A percentile compares a stretch with the other conserved stretches of the same genome.
Evolutionary conservation across 208 protist genomes (phyloP).

Genomic region (Balamuthia mandrillaris): DNA sequence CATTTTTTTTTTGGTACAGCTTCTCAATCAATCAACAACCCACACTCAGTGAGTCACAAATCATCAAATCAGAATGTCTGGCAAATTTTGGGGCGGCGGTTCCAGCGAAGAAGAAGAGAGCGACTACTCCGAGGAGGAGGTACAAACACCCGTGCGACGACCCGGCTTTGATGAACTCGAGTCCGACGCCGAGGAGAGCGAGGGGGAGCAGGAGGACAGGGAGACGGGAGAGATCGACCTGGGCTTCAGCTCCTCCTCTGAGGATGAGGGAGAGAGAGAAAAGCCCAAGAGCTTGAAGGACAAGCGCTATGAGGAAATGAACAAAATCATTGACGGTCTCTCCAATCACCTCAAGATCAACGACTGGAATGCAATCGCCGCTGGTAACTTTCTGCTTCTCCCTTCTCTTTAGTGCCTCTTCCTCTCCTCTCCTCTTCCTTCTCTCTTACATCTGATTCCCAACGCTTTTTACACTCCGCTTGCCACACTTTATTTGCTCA

Average conservation of each 20-base stretch:
- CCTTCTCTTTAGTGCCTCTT: not conserved
- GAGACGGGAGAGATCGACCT: slow-evolving; percentile 10
- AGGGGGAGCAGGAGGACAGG: not conserved
- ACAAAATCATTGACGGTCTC: slow-evolving; percentile 24
- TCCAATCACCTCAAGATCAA: not conserved
- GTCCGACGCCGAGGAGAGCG: not conserved
- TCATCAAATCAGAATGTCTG: too few species aligned
- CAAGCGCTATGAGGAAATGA: slow-evolving; percentile 32
- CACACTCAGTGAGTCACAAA: too few species aligned
- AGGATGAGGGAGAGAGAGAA: not conserved
- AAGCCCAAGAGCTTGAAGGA: not conserved
- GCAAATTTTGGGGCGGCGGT: slow-evolving; percentile 25
- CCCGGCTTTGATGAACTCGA: too few species aligned
- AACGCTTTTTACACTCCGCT: not conserved
- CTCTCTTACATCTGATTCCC: not conserved
- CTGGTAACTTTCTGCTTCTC: not conserved
- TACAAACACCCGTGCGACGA: too few species aligned
- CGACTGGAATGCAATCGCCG: slow-evolving; percentile 5
- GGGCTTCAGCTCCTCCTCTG: not conserved
- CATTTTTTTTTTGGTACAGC: too few species aligned
- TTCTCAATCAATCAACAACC: too few species aligned
- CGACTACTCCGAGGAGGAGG: not conserved
- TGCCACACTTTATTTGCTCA: too few species aligned
- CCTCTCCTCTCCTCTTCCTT: not conserved
- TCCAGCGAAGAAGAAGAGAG: not conserved